These are phyloP conservation scores for Ascochyta pisi DNA, from an alignment of 2,329 filamentous ascomycete species.

Conservation along the genomic window DNA sequence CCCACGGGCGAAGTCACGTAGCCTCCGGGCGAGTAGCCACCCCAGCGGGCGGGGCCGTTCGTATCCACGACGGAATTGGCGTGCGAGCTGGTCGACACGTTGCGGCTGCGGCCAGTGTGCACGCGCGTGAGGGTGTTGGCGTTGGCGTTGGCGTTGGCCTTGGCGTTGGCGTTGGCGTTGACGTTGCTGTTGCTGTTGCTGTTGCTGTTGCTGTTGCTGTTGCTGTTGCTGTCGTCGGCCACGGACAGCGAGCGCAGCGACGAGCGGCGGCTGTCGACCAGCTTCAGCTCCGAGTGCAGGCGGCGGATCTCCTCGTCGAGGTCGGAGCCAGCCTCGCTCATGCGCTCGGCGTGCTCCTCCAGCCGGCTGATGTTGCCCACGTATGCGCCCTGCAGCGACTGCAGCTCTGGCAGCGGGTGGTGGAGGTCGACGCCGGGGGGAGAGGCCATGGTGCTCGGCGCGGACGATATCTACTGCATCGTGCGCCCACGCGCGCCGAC, in stretches of 20 bases:
- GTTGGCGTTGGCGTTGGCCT: slow-evolving; percentile 33
- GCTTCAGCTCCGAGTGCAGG: slow-evolving; percentile 73
- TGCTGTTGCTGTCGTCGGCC: slow-evolving; percentile 6
- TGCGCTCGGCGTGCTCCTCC: slow-evolving; percentile 76
- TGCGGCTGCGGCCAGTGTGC: slow-evolving; percentile 46
- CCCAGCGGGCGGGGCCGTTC: slow-evolving; percentile 70
- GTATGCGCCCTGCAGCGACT: slow-evolving; percentile 67
- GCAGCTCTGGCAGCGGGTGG: slow-evolving; percentile 69
- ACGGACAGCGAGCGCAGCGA: slow-evolving; percentile 64
- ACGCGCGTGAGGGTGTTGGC: slow-evolving; percentile 35
- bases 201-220: too few relatives aligned
- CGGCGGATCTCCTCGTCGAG: slow-evolving; percentile 80
- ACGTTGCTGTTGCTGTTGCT: too few relatives aligned
- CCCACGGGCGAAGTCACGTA: slow-evolving; percentile 72
- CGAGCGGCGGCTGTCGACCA: slow-evolving; percentile 70
- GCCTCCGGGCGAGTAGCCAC: slow-evolving; percentile 72
- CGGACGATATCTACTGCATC: background rate
- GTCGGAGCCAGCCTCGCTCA: slow-evolving; percentile 74
- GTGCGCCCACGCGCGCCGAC: too few relatives aligned
- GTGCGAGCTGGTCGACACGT: slow-evolving; percentile 52
- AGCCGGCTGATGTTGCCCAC: slow-evolving; percentile 74
- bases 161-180: too few relatives aligned
- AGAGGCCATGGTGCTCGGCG: too few relatives aligned
- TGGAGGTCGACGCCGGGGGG: slow-evolving; percentile 34
- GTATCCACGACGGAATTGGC: slow-evolving; percentile 71